These are phyloP conservation scores for Hymenoscyphus repandus DNA, from an alignment of 2,329 filamentous ascomycete species.

Conservation along the genomic window DNA sequence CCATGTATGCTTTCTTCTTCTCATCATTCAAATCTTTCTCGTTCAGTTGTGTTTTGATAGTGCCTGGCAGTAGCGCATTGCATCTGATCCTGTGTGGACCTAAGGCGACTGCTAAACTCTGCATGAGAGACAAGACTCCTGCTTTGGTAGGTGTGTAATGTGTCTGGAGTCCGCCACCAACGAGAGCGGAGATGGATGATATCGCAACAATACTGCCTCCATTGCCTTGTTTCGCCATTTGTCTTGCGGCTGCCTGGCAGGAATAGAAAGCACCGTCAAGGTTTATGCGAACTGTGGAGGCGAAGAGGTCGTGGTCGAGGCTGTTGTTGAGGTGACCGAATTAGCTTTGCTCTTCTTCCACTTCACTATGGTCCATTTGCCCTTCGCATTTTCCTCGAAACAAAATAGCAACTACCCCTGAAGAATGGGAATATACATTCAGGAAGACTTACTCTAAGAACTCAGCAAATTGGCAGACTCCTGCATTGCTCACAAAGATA, in stretches of 20 bases:
- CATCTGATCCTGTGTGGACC: constrained; percentile 73
- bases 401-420: background rate
- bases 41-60: constrained; percentile 78
- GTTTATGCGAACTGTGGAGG: constrained; percentile 71
- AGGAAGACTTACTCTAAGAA: constrained; percentile 59
- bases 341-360: background rate
- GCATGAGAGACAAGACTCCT: constrained; percentile 74
- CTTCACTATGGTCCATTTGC: background rate
- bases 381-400: background rate
- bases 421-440: too few relatives aligned
- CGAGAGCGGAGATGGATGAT: constrained; percentile 67
- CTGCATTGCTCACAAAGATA: constrained; percentile 83
- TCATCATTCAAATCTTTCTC: constrained; percentile 74
- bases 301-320: constrained; percentile 64
- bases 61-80: constrained; percentile 79
- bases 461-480: constrained; percentile 82
- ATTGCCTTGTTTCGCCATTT: constrained; percentile 64
- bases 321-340: constrained; percentile 34
- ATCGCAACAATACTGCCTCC: constrained; percentile 79
- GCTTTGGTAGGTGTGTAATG: constrained; percentile 91
- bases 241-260: constrained; percentile 76
- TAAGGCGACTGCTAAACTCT: constrained; percentile 73
- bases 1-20: constrained; percentile 71
- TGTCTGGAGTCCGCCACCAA: constrained; percentile 71
- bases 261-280: constrained; percentile 85